A percentile compares a stretch with the other conserved stretches of the same genome.
Evolutionary conservation across 257 asterid species (phyloP).

Genomic region (Przewalskia tangutica): DNA sequence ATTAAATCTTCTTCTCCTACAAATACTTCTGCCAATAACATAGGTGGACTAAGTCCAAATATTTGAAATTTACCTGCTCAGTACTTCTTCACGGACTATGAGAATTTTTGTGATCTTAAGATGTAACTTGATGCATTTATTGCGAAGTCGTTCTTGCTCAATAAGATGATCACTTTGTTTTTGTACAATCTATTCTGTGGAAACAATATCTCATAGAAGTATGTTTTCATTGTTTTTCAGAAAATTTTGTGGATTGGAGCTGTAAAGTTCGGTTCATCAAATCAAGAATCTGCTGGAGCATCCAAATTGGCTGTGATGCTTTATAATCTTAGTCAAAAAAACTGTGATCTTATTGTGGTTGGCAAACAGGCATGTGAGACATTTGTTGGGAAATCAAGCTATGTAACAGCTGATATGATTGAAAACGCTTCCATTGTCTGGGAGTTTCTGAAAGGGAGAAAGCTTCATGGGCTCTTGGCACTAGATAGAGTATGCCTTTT

Average conservation of each 20-base stretch:
- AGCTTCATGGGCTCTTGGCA: conserved; percentile 90
- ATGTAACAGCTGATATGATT: conserved; percentile 24
- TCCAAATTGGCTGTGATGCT: conserved; percentile 46
- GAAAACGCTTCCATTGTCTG: conserved; percentile 60
- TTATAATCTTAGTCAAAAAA: conserved; percentile 27
- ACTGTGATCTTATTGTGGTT: conserved; percentile 44
- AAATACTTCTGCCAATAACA: neutral
- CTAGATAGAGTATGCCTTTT: conserved; percentile 61
- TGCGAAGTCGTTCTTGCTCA: neutral
- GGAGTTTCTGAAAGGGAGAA: conserved; percentile 85
- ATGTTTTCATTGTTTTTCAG: conserved; percentile 27
- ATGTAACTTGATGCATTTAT: neutral
- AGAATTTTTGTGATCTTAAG: neutral
- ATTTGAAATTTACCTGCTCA: neutral
- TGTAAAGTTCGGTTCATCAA: conserved; percentile 40
- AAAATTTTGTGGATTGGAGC: conserved; percentile 81
- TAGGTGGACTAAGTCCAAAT: neutral
- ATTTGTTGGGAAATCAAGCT: conserved; percentile 22
- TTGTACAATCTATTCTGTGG: neutral
- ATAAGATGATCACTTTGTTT: neutral
- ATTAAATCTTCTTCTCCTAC: neutral
- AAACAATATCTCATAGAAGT: neutral
- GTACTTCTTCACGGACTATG: neutral
- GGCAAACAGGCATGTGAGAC: conserved; percentile 48
- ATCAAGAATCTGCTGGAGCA: conserved; percentile 35